Conservation (phyloP, 2,329 filamentous ascomycete genomes). For the Exophiala aquamarina region DNA sequence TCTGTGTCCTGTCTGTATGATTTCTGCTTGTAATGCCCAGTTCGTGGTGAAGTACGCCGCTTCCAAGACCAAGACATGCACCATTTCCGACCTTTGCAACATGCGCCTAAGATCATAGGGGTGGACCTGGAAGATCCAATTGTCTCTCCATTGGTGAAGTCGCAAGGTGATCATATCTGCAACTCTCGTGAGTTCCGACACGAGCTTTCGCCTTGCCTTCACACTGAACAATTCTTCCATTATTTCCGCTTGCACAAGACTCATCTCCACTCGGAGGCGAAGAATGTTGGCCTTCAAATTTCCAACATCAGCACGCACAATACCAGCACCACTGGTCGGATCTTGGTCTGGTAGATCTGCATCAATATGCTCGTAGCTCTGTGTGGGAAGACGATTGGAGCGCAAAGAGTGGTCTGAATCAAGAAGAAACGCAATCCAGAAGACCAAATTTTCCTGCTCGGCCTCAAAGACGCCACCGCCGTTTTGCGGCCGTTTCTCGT, state of each 20-base stretch:
- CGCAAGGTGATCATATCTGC: slow-evolving; percentile 6
- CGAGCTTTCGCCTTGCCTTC: background rate
- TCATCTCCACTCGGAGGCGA: slow-evolving; percentile 84
- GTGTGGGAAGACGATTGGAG: slow-evolving; percentile 6
- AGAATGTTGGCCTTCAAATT: slow-evolving; percentile 94
- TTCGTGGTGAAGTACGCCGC: slow-evolving; percentile 14
- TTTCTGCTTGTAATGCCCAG: slow-evolving; percentile 1
- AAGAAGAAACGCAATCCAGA: slow-evolving; percentile 72
- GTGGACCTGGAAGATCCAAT: slow-evolving; percentile 13
- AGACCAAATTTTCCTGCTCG: slow-evolving; percentile 78
- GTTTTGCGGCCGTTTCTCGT: slow-evolving; percentile 47
- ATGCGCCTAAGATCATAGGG: slow-evolving; percentile 4
- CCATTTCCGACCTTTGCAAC: slow-evolving; percentile 18
- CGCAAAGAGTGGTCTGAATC: slow-evolving; percentile 57
- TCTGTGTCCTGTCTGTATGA: no score
- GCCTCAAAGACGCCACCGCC: slow-evolving; percentile 91
- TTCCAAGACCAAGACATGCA: slow-evolving; percentile 18
- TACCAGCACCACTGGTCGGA: slow-evolving; percentile 85
- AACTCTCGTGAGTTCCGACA: background rate
- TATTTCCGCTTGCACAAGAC: slow-evolving; percentile 35
- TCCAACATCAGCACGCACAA: slow-evolving; percentile 82
- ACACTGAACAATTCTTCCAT: slow-evolving; percentile 8
- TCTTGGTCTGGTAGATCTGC: slow-evolving; percentile 89
- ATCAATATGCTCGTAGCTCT: slow-evolving; percentile 65
- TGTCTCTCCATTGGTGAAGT: slow-evolving; percentile 14